Base-by-base conservation (phyloP, 2,329 filamentous ascomycete genomes). In the Apiospora rasikravindrae region DNA sequence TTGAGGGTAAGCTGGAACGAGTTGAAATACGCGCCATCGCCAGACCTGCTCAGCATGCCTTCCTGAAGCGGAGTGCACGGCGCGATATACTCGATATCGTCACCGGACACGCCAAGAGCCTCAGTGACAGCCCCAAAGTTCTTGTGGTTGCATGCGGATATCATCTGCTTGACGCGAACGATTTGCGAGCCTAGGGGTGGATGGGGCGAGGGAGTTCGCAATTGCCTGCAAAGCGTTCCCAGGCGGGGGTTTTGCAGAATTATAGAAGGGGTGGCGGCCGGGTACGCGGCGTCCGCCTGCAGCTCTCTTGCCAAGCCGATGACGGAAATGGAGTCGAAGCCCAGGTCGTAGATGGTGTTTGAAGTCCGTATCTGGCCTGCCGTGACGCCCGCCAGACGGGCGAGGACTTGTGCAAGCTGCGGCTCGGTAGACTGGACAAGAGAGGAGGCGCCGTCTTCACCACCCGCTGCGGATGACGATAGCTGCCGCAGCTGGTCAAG, bases 41-140 rank as follows among this genome's bases (percentile, higher is more conserved):
- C 82, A 33, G 91, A 91, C 68, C 91, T 88, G 7, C 92, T 92
- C 69, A 98, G 90, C 84, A 98, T 96, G 0, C 95, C 95, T 79
- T 96, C 90, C 78, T 98, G 95, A 0, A 98, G 84, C 0, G 95
- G 89, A 0, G 95, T 97, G 78, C 95, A 98, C 4, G 95, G 95
- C 0, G 90, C 90, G 69, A 98, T 89, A 72, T 89, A 89, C 77
- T 96, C 92, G 13, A 98, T 87, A 1, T 90, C 84, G 7, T 82
- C 78, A 1, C 84, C 80, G 0, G 83, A 77, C 1, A 92, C 74
- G 0, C 82, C 81, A 0, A 97, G 83, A 4, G 84, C 81, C 8
- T 84, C 84, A 24, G 88, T 89, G 8, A 89, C 86, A 8, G 81
- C 75, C 14, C 86, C 81, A 6, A 86, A 84, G 79, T 94, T 86